A percentile compares a stretch with the other conserved stretches of the same genome.
phyloP scores from a whole-genome alignment of 1,284 basidiomycete genomes.

The Ceratobasidium sp. region DNA sequence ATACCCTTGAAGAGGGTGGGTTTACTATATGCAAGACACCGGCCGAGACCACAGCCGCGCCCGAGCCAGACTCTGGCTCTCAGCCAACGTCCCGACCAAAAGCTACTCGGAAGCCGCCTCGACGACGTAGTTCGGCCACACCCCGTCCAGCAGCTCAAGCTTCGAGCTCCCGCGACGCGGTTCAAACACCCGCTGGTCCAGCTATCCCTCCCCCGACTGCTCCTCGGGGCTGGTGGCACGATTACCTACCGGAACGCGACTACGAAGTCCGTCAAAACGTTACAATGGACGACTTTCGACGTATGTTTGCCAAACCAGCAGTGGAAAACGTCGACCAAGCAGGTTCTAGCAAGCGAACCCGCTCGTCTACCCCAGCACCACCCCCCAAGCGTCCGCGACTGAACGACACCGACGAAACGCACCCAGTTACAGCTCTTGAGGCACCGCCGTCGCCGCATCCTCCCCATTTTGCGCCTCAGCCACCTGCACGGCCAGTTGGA shows the following conservation, averaged over 20 bases:
- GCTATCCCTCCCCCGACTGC: too few species aligned
- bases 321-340: not conserved
- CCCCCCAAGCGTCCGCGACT: not conserved
- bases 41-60: not conserved
- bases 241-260: too few species aligned
- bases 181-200: not conserved
- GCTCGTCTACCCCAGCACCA: too few species aligned
- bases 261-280: conserved; percentile 12
- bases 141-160: not conserved
- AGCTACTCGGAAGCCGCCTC: not conserved
- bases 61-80: not conserved
- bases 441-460: not conserved
- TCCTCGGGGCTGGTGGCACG: too few species aligned
- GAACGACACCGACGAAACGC: not conserved
- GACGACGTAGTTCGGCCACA: too few species aligned
- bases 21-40: not conserved
- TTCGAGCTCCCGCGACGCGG: too few species aligned
- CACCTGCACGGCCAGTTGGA: conserved; percentile 14
- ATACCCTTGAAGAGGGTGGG: not conserved
- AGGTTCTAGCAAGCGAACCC: not conserved
- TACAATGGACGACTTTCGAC: conserved; percentile 6
- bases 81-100: not conserved
- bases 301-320: not conserved
- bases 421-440: not conserved
- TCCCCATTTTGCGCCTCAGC: not conserved